Conservation (phyloP, 2,329 filamentous ascomycete species). For the Exophiala sideris region DNA sequence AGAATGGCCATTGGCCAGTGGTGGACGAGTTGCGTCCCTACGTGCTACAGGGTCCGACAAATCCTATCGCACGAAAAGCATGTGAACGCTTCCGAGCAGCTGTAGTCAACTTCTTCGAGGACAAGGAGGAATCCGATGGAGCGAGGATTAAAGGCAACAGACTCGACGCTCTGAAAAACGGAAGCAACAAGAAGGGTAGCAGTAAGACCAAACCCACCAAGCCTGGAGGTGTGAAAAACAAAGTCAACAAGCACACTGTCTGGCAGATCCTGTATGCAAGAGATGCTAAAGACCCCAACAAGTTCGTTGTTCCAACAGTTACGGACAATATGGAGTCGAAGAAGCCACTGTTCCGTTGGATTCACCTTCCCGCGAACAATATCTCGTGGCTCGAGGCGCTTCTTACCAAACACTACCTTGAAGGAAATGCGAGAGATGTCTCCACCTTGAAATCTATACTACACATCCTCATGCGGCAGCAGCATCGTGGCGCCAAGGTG, state of each 20-base stretch:
- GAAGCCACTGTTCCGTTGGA: constrained; percentile 44
- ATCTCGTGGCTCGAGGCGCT: constrained; percentile 62
- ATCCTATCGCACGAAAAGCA: constrained; percentile 42
- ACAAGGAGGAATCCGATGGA: constrained; percentile 21
- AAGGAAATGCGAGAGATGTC: constrained; percentile 60
- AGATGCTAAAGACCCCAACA: constrained; percentile 41
- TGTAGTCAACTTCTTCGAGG: constrained; percentile 48
- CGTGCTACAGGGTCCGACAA: constrained; percentile 37
- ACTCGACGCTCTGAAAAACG: constrained; percentile 49
- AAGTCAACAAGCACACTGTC: constrained; percentile 48
- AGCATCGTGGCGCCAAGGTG: constrained; percentile 32
- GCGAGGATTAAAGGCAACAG: constrained; percentile 38
- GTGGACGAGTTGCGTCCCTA: constrained; percentile 34
- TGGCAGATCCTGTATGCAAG: constrained; percentile 53
- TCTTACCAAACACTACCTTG: constrained; percentile 63
- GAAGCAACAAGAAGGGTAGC: too few species aligned
- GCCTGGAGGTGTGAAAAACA: constrained; percentile 1
- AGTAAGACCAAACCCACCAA: too few species aligned
- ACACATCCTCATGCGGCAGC: constrained; percentile 23
- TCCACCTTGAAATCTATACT: constrained; percentile 59
- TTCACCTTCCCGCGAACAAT: constrained; percentile 51
- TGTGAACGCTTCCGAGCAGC: constrained; percentile 52
- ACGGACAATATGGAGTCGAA: constrained; percentile 44
- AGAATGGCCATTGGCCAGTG: constrained; percentile 38
- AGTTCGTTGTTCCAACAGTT: constrained; percentile 47